Base-by-base conservation (phyloP, 768 basidiomycete genomes). In the Collybia sp. region DNA sequence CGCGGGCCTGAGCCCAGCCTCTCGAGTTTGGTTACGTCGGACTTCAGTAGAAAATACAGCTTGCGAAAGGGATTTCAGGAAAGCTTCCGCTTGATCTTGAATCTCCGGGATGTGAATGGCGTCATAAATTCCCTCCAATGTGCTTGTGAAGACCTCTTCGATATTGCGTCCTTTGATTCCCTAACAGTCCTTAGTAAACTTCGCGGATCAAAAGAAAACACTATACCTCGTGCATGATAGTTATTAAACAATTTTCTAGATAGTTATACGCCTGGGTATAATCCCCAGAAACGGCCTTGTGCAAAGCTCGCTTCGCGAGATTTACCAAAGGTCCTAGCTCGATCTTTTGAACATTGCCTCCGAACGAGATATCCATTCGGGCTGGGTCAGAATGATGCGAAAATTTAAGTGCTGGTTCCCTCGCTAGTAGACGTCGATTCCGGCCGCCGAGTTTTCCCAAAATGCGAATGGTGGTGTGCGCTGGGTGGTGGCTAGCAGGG, bases 361-460 rank as follows among this genome's bases (percentile, higher is more conserved):
- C 77, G 55, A 97, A 93, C 5, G 85, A 84, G 34, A 98, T 67
- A 1, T 76, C 64, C 38, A 90, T 68, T 53, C 77, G 82, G 1
- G 92, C 82, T 1, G 85, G 73, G 30, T 88, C 80, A 0, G 84
- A 82, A 51, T 82, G 77, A 40, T 83, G 71, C 10, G 76, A 77
- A 62, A 84, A 95, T 32, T 77, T 75, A 43, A 99, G 67, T 16
- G 78, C 63, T 1, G 90, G 87, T 41, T 93, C 88, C 51, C 87
- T 85, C 47, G 84, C 80, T 47, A 96, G 70, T 48, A 97, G 73
- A 34, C 88, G 80, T 19, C 96, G 77, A 63, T 98, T 99, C 41
- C 96, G 72, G 1, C 96, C 96, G 6, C 96, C 96, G 3, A 99
- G 70, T 66, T 98, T 99, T 36, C 96, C 96, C 3, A 99, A 71